Base-by-base conservation (phyloP, 441 rosid species). In the Hypseocharis bilobata region DNA sequence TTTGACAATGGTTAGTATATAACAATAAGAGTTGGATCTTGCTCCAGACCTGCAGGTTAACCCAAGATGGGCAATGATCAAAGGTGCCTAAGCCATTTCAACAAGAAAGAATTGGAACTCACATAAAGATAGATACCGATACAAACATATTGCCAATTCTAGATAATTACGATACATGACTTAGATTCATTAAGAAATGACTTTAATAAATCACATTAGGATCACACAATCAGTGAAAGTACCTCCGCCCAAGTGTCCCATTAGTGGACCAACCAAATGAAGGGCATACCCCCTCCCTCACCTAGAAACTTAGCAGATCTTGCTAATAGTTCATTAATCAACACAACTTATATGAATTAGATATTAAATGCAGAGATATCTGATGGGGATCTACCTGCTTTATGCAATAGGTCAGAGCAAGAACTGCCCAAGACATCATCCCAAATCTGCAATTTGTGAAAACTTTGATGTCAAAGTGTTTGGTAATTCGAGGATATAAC, bases 391-490 rank as follows among this genome's bases (percentile, higher is more conserved):
- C 19, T 78, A 93, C 99, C 97, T 93, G 99, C 76, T 91, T 93
- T 70, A 93, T 84, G 82, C 99, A 89, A 80, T 94, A 94, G 19
- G 97, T 89, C 78, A 91, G 76, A 40, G 96, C 91, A 74, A 94
- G 91, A 84, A 94, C 97, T 60, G 96, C 97, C 97, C 99, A 94
- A 59, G 88, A 84, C 96, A 91, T 91, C 97, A 94, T 85, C 70
- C 99, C 99, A 56, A 94, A 91, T 82, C 99, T 86, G 86, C 99
- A 89, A 75, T 89, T 94, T 54, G 96, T 89, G 78, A 94, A 94
- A 68, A 91, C 96, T 74, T 94, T 94, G 80, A 94, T 88, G 83
- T 94, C 96, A 60, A 94, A 94, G 85, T 81, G 78, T 74, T 88
- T 88, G 17, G 97, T 96, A 73, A 94, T 86, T 71, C 99, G 88